Conservation (phyloP, 2,329 filamentous ascomycete species). For the Talaromyces funiculosus region DNA sequence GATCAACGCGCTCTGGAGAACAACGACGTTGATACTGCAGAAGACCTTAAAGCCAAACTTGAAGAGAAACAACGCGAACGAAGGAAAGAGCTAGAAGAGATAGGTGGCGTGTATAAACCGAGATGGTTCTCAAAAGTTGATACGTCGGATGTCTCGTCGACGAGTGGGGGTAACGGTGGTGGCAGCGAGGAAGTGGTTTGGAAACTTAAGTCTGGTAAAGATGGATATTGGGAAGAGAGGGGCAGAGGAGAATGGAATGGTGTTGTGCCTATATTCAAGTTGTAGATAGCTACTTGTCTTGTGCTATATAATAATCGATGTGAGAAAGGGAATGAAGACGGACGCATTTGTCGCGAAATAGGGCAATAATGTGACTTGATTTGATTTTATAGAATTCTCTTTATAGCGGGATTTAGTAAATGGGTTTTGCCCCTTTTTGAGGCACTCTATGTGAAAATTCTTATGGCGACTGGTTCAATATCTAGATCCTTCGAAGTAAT, state of each 20-base stretch:
- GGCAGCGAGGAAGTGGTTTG: constrained; percentile 49
- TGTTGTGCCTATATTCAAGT: constrained; percentile 51
- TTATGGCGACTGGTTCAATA: too few relatives aligned
- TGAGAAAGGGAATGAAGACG: neutral
- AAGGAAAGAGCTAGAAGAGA: constrained; percentile 68
- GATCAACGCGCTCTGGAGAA: constrained; percentile 83
- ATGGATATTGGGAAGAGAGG: constrained; percentile 91
- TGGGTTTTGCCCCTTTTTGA: too few relatives aligned
- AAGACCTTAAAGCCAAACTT: constrained; percentile 72
- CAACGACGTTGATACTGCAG: constrained; percentile 75
- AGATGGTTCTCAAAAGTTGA: constrained; percentile 74
- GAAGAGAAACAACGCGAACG: constrained; percentile 80
- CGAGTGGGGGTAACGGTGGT: neutral
- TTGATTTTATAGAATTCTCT: neutral
- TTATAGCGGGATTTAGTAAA: neutral
- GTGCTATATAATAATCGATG: too few relatives aligned
- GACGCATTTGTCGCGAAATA: neutral
- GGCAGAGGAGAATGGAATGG: constrained; percentile 60
- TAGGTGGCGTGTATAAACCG: constrained; percentile 66
- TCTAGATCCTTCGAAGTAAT: too few relatives aligned
- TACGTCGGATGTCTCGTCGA: constrained; percentile 24
- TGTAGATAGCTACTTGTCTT: too few relatives aligned
- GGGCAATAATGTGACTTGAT: neutral
- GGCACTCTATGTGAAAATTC: too few relatives aligned
- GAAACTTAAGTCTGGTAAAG: constrained; percentile 72